Percentiles rank a stretch among this genome's conserved stretches.
Evolutionary conservation across 352 stramenopile species (phyloP).

Genomic region (Lagenidium sp.): DNA sequence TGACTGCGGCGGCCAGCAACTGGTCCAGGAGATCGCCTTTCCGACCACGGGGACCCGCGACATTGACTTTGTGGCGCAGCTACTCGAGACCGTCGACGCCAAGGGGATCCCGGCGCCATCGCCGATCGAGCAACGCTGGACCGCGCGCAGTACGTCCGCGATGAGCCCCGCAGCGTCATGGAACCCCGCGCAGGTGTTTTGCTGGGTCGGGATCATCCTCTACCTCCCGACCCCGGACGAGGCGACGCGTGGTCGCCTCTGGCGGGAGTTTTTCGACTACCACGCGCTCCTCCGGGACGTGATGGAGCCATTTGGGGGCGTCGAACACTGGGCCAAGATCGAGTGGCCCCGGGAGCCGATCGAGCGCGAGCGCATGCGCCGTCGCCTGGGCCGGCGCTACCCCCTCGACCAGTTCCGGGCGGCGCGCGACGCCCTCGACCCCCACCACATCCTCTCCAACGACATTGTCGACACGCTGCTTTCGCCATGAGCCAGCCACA

Average conservation of each 20-base stretch:
- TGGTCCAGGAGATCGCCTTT: constrained; percentile 96
- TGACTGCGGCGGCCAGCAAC: constrained; percentile 98
- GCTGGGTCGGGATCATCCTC: constrained; percentile 98
- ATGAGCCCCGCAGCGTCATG: constrained; percentile 90
- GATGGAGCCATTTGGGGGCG: constrained; percentile 81
- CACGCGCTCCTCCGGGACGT: constrained; percentile 85
- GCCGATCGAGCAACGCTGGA: constrained; percentile 99
- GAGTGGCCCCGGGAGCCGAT: constrained; percentile 66
- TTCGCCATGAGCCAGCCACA: too few relatives aligned
- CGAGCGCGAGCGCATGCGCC: constrained; percentile 42
- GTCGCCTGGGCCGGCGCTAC: constrained; percentile 76
- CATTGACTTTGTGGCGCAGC: constrained; percentile 90
- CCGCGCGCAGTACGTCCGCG: constrained; percentile 77
- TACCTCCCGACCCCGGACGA: constrained; percentile 86
- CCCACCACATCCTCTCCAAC: constrained; percentile 91
- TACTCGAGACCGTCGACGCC: constrained; percentile 90
- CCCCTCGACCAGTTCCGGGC: constrained; percentile 87
- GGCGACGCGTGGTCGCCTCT: constrained; percentile 67
- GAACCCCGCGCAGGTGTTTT: constrained; percentile 74
- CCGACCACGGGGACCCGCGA: constrained; percentile 75
- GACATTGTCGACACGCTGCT: constrained; percentile 79
- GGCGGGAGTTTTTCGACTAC: constrained; percentile 90
- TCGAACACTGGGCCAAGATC: constrained; percentile 97
- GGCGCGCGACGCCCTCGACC: constrained; percentile 86
- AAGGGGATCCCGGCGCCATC: constrained; percentile 91